Conservation (phyloP, 2,329 filamentous ascomycete species). For the Exutisphaerella laricina region DNA sequence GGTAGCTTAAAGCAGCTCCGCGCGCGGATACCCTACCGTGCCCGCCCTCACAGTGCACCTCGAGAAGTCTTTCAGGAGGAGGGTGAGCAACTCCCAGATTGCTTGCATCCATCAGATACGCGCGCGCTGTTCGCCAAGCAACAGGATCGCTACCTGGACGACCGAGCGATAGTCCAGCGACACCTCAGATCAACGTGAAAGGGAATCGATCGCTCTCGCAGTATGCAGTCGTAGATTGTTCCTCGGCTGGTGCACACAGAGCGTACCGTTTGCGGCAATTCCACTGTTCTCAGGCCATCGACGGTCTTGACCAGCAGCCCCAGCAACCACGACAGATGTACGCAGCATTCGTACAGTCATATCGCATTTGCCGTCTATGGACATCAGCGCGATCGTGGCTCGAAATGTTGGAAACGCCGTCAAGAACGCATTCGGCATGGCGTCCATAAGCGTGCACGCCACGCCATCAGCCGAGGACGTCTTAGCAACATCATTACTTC, state of each 20-base stretch:
- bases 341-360: too few relatives aligned
- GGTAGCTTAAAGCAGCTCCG: conserved; percentile 2
- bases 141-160: conserved; percentile 12
- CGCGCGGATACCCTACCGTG: conserved; percentile 1
- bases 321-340: too few relatives aligned
- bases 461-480: not conserved
- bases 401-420: not conserved
- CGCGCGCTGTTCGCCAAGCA: too few relatives aligned
- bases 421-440: not conserved
- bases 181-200: too few relatives aligned
- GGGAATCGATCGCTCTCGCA: not conserved
- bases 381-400: not conserved
- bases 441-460: not conserved
- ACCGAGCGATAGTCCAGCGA: conserved; percentile 11
- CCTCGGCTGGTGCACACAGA: conserved; percentile 11
- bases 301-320: too few relatives aligned
- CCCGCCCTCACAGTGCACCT: conserved; percentile 15
- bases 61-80: conserved; percentile 10
- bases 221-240: not conserved
- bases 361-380: conserved; percentile 3
- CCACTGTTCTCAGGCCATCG: too few relatives aligned
- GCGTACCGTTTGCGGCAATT: conserved; percentile 9
- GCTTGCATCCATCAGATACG: too few relatives aligned
- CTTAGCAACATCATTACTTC: not conserved
- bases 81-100: too few relatives aligned